Conservation (phyloP, 495 filamentous ascomycete genomes). For the Penicillium paradoxum region DNA sequence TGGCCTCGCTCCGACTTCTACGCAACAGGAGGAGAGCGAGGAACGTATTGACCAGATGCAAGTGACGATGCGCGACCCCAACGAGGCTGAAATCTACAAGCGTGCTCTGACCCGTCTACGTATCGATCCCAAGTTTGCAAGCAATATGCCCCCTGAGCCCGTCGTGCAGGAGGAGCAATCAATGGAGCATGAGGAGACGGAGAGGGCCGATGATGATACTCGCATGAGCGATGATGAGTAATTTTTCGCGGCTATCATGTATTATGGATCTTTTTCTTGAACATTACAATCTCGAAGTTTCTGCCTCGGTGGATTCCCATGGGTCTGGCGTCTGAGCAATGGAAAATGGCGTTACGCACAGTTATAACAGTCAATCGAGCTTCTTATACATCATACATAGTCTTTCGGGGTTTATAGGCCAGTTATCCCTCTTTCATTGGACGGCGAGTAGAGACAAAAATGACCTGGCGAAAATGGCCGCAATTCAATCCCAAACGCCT, state of each 20-base stretch:
- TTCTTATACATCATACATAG: background rate
- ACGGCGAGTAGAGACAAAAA: no score
- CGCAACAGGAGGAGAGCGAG: slow-evolving; percentile 26
- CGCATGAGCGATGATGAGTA: slow-evolving; percentile 23
- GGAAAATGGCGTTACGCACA: slow-evolving; percentile 7
- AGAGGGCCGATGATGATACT: slow-evolving; percentile 17
- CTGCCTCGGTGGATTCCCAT: slow-evolving; percentile 4
- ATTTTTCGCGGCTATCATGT: background rate
- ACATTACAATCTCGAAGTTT: slow-evolving; percentile 4
- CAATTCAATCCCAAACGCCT: no score
- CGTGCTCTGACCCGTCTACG: slow-evolving; percentile 38
- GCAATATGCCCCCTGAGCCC: slow-evolving; percentile 34
- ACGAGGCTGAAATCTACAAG: slow-evolving; percentile 49
- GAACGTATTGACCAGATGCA: slow-evolving; percentile 54
- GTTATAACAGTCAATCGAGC: background rate
- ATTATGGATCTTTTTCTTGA: slow-evolving; percentile 6
- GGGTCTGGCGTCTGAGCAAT: slow-evolving; percentile 8
- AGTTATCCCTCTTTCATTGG: background rate
- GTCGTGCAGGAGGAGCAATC: slow-evolving; percentile 18
- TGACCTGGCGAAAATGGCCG: no score
- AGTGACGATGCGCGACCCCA: slow-evolving; percentile 48
- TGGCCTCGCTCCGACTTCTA: slow-evolving; percentile 36
- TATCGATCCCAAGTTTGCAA: slow-evolving; percentile 42
- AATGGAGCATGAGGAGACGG: slow-evolving; percentile 13
- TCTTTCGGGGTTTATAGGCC: background rate